phyloP scores from a whole-genome alignment of 768 basidiomycete species.

The Clavaria fumosa region DNA sequence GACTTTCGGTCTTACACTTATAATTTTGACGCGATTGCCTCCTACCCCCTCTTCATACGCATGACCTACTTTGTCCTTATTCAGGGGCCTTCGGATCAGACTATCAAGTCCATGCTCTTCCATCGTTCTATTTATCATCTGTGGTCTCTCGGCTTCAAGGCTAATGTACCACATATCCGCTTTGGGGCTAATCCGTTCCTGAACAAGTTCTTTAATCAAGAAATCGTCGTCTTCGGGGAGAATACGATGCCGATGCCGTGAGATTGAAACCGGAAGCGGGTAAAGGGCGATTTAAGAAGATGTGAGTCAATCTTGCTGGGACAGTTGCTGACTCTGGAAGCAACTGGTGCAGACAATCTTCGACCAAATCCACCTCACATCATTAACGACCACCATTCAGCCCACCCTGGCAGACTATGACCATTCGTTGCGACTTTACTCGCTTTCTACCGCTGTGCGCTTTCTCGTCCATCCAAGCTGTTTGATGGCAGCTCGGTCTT shows the following conservation, averaged over 20 bases:
- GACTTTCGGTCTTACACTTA: background rate
- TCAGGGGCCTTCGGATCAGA: constrained; percentile 86
- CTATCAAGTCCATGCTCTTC: constrained; percentile 67
- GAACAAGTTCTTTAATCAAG: constrained; percentile 89
- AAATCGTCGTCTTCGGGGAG: constrained; percentile 87
- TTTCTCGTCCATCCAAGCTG: background rate
- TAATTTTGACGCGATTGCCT: constrained; percentile 53
- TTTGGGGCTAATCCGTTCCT: constrained; percentile 89
- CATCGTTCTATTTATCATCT: constrained; percentile 65
- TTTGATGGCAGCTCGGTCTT: constrained; percentile 51
- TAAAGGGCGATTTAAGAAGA: constrained; percentile 75
- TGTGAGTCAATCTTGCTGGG: constrained; percentile 30
- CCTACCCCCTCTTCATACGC: constrained; percentile 63
- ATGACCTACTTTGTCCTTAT: constrained; percentile 86
- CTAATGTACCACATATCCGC: constrained; percentile 63
- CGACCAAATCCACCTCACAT: constrained; percentile 90
- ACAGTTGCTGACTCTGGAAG: constrained; percentile 1
- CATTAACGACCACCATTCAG: constrained; percentile 70
- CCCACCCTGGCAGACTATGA: constrained; percentile 84
- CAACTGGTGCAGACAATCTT: constrained; percentile 93
- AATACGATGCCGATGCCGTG: constrained; percentile 85
- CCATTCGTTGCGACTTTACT: constrained; percentile 83
- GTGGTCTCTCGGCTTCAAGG: constrained; percentile 52
- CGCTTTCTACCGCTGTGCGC: constrained; percentile 80
- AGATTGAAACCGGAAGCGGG: constrained; percentile 70